These are phyloP conservation scores for Termitomyces eurrhizus DNA, from an alignment of 768 basidiomycete species.

Conservation along the genomic window DNA sequence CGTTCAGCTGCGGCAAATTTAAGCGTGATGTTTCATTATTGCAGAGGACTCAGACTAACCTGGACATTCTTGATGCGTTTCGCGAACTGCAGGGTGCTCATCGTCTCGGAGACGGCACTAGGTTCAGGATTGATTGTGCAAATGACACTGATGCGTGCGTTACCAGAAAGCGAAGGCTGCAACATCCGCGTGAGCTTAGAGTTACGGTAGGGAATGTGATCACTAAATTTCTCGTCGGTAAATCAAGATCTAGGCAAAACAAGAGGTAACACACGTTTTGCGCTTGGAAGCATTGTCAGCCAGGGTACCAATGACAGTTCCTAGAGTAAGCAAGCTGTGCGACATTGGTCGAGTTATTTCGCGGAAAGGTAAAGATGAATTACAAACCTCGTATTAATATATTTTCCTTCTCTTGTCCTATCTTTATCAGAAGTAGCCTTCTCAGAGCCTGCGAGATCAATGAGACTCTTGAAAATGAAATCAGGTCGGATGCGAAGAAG, in stretches of 20 bases:
- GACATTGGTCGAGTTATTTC: conserved; percentile 4
- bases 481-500: not conserved
- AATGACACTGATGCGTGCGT: conserved; percentile 93
- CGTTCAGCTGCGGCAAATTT: conserved; percentile 51
- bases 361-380: not conserved
- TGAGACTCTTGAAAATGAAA: conserved; percentile 59
- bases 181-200: conserved; percentile 93
- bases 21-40: not conserved
- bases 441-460: conserved; percentile 96
- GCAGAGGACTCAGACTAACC: conserved; percentile 29
- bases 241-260: not conserved
- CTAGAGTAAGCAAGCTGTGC: conserved; percentile 81
- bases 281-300: conserved; percentile 82
- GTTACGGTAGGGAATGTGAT: conserved; percentile 94
- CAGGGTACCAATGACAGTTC: conserved; percentile 87
- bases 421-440: conserved; percentile 95
- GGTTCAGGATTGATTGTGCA: conserved; percentile 92
- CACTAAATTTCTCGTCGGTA: conserved; percentile 34
- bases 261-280: conserved; percentile 48
- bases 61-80: conserved; percentile 89
- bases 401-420: conserved; percentile 92
- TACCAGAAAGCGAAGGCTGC: conserved; percentile 92
- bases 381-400: conserved; percentile 83
- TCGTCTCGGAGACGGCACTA: conserved; percentile 75
- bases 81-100: conserved; percentile 88